Conservation (phyloP, 1,284 basidiomycete species). For the Fomitiporia mediterranea region DNA sequence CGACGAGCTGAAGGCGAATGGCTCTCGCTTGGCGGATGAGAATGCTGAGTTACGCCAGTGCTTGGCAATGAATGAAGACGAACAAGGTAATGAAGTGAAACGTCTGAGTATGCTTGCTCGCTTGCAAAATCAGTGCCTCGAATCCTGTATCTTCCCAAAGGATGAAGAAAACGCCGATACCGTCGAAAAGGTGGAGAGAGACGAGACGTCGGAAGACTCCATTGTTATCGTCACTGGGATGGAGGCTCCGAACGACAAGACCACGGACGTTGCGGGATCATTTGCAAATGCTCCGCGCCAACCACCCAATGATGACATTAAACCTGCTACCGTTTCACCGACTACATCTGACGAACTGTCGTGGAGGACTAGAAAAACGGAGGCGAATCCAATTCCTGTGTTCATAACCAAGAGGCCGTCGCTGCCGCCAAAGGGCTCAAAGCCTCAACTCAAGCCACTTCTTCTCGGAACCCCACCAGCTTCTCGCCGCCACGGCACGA, state of each 20-base stretch:
- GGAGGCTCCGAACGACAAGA: not conserved
- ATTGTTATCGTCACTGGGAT: constrained; percentile 12
- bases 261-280: not conserved
- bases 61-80: not conserved
- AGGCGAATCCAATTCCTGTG: constrained; percentile 11
- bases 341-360: not conserved
- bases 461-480: constrained; percentile 10
- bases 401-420: constrained; percentile 13
- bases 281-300: not conserved
- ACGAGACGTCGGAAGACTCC: constrained; percentile 10
- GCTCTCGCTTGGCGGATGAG: not conserved
- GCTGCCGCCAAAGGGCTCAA: constrained; percentile 14
- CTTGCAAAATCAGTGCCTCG: constrained; percentile 11
- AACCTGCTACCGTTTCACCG: not conserved
- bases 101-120: constrained; percentile 8
- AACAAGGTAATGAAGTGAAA: not conserved
- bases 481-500: not conserved
- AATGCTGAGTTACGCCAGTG: not conserved
- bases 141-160: constrained; percentile 14
- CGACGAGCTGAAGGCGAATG: not conserved
- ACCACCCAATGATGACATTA: not conserved
- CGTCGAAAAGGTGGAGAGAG: not conserved
- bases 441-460: constrained; percentile 15
- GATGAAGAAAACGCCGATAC: not conserved
- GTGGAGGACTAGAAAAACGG: not conserved